Percentiles rank a stretch among this genome's conserved stretches.
These are phyloP conservation scores for Sambucus nigra DNA, from an alignment of 129 eudicot species.

Conservation along the genomic window DNA sequence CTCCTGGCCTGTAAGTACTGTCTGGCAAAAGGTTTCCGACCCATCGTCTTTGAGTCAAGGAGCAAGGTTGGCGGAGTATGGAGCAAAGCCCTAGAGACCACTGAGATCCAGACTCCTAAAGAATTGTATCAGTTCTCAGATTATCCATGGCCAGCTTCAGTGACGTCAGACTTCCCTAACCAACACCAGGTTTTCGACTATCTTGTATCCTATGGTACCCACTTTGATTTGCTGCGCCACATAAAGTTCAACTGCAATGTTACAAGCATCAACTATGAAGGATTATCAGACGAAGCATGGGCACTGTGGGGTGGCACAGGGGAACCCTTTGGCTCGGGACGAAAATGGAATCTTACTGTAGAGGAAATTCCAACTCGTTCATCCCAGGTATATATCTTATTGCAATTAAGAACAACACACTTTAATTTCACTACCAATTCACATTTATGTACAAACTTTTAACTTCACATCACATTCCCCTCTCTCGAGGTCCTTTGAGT, in stretches of 20 bases:
- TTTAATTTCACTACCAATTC: too few species aligned
- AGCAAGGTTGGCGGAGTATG: constrained; percentile 54
- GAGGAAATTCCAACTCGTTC: constrained; percentile 20
- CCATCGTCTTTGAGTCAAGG: constrained; percentile 46
- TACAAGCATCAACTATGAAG: constrained; percentile 31
- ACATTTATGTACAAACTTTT: too few species aligned
- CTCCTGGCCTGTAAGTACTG: constrained; percentile 61
- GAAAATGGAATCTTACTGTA: constrained; percentile 45
- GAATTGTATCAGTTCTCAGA: constrained; percentile 48
- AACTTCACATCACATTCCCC: too few species aligned
- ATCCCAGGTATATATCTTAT: too few species aligned
- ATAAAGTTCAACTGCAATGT: constrained; percentile 38
- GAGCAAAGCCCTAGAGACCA: constrained; percentile 38
- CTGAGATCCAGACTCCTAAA: constrained; percentile 47
- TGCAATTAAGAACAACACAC: too few species aligned
- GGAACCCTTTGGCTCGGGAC: constrained; percentile 28
- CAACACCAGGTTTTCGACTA: constrained; percentile 36
- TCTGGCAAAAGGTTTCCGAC: constrained; percentile 43
- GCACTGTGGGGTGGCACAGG: constrained; percentile 41
- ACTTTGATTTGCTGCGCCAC: constrained; percentile 31
- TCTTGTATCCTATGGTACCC: constrained; percentile 44
- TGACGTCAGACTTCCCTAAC: constrained; percentile 30
- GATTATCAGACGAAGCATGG: constrained; percentile 31
- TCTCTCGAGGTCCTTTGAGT: too few species aligned
- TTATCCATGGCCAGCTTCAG: constrained; percentile 59